Percentiles rank a stretch among this genome's conserved stretches.
Evolutionary conservation across 1,139 yeast species (phyloP).

Genomic region (Suhomyces bribrorum): DNA sequence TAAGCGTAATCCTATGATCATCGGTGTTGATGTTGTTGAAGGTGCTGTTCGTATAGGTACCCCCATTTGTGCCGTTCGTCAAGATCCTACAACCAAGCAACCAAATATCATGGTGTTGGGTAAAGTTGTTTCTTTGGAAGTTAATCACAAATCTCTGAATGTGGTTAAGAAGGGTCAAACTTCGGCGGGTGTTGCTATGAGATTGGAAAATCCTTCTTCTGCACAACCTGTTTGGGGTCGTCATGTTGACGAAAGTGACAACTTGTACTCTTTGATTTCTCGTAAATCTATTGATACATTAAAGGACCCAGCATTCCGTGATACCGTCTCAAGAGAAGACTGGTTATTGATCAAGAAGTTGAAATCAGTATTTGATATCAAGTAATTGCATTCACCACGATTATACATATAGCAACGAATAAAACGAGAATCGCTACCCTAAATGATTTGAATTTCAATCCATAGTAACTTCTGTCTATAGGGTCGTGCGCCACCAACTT

Average conservation of each 20-base stretch:
- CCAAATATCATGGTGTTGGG: slow-evolving; percentile 77
- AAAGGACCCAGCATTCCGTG: slow-evolving; percentile 97
- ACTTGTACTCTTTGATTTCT: slow-evolving; percentile 80
- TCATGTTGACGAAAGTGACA: slow-evolving; percentile 93
- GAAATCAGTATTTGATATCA: slow-evolving; percentile 83
- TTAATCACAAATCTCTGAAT: slow-evolving; percentile 83
- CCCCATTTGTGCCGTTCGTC: slow-evolving; percentile 92
- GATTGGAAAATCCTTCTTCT: slow-evolving; percentile 88
- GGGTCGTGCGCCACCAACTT: slow-evolving; percentile 8
- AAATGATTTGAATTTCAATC: too few species aligned
- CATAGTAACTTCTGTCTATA: too few species aligned
- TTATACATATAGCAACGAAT: background rate
- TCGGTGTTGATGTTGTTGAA: slow-evolving; percentile 95
- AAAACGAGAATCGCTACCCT: background rate
- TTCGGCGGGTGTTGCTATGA: slow-evolving; percentile 97
- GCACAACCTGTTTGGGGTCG: slow-evolving; percentile 99
- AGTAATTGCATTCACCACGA: slow-evolving; percentile 31
- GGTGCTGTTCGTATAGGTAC: slow-evolving; percentile 91
- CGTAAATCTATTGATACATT: slow-evolving; percentile 94
- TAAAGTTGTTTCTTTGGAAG: slow-evolving; percentile 85
- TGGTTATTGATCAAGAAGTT: slow-evolving; percentile 89
- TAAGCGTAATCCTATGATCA: slow-evolving; percentile 98
- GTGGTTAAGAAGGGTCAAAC: slow-evolving; percentile 92
- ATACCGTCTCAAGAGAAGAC: slow-evolving; percentile 88
- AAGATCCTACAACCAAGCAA: slow-evolving; percentile 81